Base-by-base conservation (phyloP, 352 stramenopile species). In the Phytophthora vignae region DNA sequence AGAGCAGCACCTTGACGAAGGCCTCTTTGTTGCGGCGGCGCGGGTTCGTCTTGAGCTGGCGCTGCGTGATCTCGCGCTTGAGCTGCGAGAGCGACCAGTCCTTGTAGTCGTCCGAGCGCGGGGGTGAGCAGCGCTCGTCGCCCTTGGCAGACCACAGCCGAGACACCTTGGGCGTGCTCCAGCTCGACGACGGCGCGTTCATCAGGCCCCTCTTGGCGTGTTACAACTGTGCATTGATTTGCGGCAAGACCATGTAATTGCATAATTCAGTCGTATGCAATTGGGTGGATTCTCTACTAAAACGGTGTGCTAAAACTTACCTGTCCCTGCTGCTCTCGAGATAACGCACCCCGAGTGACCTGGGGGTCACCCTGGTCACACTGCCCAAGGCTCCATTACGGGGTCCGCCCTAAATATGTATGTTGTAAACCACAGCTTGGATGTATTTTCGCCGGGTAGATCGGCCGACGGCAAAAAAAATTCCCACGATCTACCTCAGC, bases 61-160 rank as follows among this genome's bases (percentile, higher is more conserved):
- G 81, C 69, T 86, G 65, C 33, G 76, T 81, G 58, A 88, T 86
- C 78, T 88, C 81, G 22, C 74, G 73, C 67, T 86, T 88, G 22
- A 88, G 67, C 58, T 88, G 81, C 78, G 64, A 68, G 21, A 86
- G 74, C 36, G 74, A 76, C 81, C 81, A 88, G 25, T 85, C 69
- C 36, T 77, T 79, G 69, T 88, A 88, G 58, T 88, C 78, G 56
- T 88, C 78, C n/a, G 81, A 88, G 40, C 62, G 71, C 25, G 81
- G 81, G 3, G 78, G 65, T 4, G 76, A 72, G 55, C 81, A 88
- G 50, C 60, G 66, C 15, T 81, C 71, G 58, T 88, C 81, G 17
- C 74, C 67, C 57, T 76, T 71, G 9, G 81, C 81, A 3, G 76
- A 85, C 81, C 81, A 88, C 63, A 83, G 58, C 48, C 46, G 62